Evolutionary conservation across 192 early-diverging fungal genomes (phyloP).

Genomic region (Coemansia sp.): DNA sequence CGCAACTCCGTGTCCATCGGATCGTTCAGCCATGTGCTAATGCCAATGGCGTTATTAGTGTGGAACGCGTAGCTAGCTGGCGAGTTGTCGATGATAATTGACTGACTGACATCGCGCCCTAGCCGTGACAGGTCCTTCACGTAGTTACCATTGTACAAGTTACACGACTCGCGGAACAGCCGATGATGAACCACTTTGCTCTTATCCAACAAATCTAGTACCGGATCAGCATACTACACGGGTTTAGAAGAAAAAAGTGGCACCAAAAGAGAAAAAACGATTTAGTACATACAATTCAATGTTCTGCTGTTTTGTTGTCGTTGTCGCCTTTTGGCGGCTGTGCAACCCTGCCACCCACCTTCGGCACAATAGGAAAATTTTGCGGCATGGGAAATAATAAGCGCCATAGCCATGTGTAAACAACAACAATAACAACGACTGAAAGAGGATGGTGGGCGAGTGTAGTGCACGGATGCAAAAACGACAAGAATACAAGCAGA

Average conservation of each 20-base stretch:
- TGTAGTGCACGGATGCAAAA: constrained; percentile 1
- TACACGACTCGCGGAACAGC: constrained; percentile 94
- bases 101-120: constrained; percentile 77
- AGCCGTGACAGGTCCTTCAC: constrained; percentile 94
- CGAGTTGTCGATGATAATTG: constrained; percentile 95
- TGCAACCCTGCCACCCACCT: constrained; percentile 47
- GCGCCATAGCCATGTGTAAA: constrained; percentile 1
- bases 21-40: constrained; percentile 97
- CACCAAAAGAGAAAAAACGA: not conserved
- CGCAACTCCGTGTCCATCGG: constrained; percentile 92
- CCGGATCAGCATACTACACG: constrained; percentile 97
- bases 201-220: constrained; percentile 88
- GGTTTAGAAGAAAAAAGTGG: not conserved
- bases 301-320: not conserved
- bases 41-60: constrained; percentile 91
- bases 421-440: constrained; percentile 5
- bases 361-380: not conserved
- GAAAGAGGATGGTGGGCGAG: not conserved
- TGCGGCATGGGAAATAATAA: not conserved
- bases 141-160: constrained; percentile 93
- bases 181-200: constrained; percentile 84
- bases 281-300: constrained; percentile 8
- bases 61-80: constrained; percentile 97
- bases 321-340: not conserved
- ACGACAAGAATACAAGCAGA: too few species aligned